Conservation (phyloP, 1,284 basidiomycete genomes). For the Ceratobasidium sp. region DNA sequence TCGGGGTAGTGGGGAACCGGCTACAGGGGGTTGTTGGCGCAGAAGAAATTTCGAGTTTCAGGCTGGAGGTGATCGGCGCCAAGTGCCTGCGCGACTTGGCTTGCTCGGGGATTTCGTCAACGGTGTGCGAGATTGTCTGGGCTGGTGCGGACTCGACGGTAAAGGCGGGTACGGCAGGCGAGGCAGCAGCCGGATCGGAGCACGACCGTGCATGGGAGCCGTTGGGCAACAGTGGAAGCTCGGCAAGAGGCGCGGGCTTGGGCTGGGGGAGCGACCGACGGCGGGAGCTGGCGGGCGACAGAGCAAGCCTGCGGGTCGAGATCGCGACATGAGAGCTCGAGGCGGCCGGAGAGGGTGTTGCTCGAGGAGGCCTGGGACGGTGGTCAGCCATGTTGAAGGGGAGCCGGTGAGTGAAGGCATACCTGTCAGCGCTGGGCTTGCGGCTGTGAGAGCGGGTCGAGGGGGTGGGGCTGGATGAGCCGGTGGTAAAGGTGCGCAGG, state of each 20-base stretch:
- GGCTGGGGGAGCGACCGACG: slow-evolving; percentile 39
- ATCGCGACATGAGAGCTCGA: neutral
- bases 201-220: slow-evolving; percentile 4
- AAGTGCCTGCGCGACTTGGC: neutral
- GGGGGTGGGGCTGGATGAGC: slow-evolving; percentile 2
- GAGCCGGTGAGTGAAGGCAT: neutral
- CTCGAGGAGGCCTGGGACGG: neutral
- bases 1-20: slow-evolving; percentile 17
- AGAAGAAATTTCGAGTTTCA: slow-evolving; percentile 22
- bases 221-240: slow-evolving; percentile 17
- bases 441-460: slow-evolving; percentile 3
- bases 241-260: slow-evolving; percentile 32
- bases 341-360: neutral
- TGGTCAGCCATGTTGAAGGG: neutral
- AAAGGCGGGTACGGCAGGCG: neutral
- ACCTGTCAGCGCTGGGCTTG: slow-evolving; percentile 6
- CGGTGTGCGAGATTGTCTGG: neutral
- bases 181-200: slow-evolving; percentile 16
- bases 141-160: neutral
- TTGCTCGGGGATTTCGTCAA: neutral
- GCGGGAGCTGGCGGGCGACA: slow-evolving; percentile 11
- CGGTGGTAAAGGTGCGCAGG: slow-evolving; percentile 14
- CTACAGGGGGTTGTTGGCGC: slow-evolving; percentile 28
- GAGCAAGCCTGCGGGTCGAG: neutral
- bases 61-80: slow-evolving; percentile 4